Base-by-base conservation (phyloP, 129 eudicot species). In the Cynara cardunculus region DNA sequence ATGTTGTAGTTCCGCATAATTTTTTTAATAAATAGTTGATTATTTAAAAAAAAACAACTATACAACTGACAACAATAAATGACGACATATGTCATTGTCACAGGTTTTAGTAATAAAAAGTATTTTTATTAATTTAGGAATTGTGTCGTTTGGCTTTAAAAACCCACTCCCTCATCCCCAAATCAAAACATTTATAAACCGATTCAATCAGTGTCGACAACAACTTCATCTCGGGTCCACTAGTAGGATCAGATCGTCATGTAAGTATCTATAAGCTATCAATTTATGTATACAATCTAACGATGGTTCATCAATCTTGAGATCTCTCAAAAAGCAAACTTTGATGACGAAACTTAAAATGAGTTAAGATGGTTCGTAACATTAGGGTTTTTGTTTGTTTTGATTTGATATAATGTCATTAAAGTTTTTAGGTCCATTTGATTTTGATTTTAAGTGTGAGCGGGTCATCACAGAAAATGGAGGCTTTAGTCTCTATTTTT, bases 271-370 rank as follows among this genome's bases (percentile, higher is more conserved):
- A 28, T 89, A 87, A 13, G 97, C 88, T 71, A 92, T 85, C 69
- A 90, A 77, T 74, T 87, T 94, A 85, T 94, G 97, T 30, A 90
- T 76, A 65, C 94, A 92, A 25, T 88, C 88, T 18, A 92, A 76
- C 4, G 88, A 91, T 1, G 94, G 91, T 37, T 94, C 97, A 8
- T 89, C 86, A 82, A 92, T 87, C 88, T 92, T 94, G 64, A 84
- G 83, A 72, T 92, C 84, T 0, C 87, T 87, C 2, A 96, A 78
- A 13, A 71, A 41, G 41, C 83, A 80, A 16, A 96, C 91, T 65
- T 92, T 87, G 73, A 90, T 81, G 25, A 94, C 13, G 3, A 96
- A 94, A 72, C 87, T 84, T 37, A 94, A 88, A 14, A 94, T 81
- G 79, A 92, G 75, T 26, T 94, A 94, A 0, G 92, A 94, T 70